A percentile compares a stretch with the other conserved stretches of the same genome.
phyloP scores from a whole-genome alignment of 2,329 filamentous ascomycete species.

The Talaromyces atroroseus region DNA sequence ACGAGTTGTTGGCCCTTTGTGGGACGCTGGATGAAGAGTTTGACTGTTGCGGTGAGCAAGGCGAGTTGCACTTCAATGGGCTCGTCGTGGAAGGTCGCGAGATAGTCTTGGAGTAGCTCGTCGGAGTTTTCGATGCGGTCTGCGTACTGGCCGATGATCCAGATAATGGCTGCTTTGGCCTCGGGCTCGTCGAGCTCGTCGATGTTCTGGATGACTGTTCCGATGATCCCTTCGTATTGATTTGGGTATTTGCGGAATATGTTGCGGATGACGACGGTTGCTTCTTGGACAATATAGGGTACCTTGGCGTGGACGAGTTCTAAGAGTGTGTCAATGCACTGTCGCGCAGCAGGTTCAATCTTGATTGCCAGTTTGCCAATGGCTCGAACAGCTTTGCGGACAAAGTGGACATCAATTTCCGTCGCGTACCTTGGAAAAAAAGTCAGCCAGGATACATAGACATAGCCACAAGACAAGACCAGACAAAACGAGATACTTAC shows the following conservation, averaged over 20 bases:
- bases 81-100: constrained; percentile 91
- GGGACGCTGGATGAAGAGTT: constrained; percentile 93
- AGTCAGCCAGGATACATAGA: neutral
- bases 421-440: constrained; percentile 68
- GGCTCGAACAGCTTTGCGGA: constrained; percentile 92
- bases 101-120: constrained; percentile 85
- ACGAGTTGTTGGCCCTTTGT: constrained; percentile 92
- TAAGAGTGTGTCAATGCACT: constrained; percentile 87
- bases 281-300: constrained; percentile 97
- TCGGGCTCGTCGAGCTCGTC: constrained; percentile 96
- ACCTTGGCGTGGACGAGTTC: constrained; percentile 97
- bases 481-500: too few relatives aligned
- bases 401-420: constrained; percentile 97
- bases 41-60: constrained; percentile 90
- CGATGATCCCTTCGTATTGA: constrained; percentile 96
- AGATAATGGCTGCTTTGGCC: constrained; percentile 97
- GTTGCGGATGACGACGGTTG: constrained; percentile 96
- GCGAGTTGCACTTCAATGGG: constrained; percentile 93
- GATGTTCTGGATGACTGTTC: constrained; percentile 89
- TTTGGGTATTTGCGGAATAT: constrained; percentile 99
- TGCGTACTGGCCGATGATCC: constrained; percentile 98
- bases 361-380: constrained; percentile 99
- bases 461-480: neutral
- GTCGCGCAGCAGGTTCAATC: constrained; percentile 85
- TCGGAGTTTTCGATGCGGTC: constrained; percentile 97